Conservation (phyloP, 2,329 filamentous ascomycete genomes). For the Taxawa tesnikishii region DNA sequence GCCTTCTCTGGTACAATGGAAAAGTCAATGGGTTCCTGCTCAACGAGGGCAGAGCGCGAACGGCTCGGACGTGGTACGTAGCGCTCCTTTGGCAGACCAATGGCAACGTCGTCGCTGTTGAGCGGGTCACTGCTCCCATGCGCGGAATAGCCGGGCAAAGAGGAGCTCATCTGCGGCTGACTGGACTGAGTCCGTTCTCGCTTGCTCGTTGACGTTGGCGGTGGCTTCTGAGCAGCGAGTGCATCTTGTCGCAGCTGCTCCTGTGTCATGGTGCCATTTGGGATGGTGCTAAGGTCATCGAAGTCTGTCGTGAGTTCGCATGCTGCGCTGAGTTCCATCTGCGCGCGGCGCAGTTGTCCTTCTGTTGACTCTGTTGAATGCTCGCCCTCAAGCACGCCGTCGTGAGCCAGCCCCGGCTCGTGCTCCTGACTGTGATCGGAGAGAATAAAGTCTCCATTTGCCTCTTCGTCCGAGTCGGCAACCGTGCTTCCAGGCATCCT, state of each 20-base stretch:
- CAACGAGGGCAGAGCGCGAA: conserved; percentile 13
- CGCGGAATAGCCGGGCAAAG: no score
- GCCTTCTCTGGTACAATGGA: conserved; percentile 27
- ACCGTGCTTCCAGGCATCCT: neutral
- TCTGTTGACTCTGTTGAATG: neutral
- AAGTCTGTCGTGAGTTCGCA: neutral
- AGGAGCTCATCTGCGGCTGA: no score
- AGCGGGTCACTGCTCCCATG: conserved; percentile 10
- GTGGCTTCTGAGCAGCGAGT: no score
- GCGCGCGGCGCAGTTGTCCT: neutral
- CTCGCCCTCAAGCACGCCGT: neutral
- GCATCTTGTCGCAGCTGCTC: neutral
- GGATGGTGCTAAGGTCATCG: neutral
- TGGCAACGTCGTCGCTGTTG: conserved; percentile 17
- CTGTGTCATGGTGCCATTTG: neutral
- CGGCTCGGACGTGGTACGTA: conserved; percentile 27
- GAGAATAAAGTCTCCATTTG: neutral
- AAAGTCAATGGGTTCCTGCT: conserved; percentile 16
- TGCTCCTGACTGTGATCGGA: neutral
- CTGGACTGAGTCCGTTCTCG: no score
- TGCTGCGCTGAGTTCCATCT: neutral
- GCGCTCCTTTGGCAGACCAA: conserved; percentile 25
- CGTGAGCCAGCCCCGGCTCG: neutral
- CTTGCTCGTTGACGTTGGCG: no score
- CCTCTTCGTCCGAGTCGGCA: neutral